These are phyloP conservation scores for Microbotryum lychnidis-dioicae DNA, from an alignment of 1,284 basidiomycete species.

Conservation along the genomic window DNA sequence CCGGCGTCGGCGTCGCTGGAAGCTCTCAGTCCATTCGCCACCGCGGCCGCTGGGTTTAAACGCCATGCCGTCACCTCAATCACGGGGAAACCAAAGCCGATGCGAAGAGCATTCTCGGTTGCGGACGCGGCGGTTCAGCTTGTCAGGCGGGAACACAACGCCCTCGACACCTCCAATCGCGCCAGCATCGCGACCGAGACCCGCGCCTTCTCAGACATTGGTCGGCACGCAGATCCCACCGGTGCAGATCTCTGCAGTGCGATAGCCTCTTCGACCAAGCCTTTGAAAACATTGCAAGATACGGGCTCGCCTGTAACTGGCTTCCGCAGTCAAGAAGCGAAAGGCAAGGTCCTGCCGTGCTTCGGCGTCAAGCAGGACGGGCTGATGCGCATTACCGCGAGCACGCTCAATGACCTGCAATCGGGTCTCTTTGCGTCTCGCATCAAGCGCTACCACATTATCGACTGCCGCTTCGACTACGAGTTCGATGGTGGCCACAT, in stretches of 20 bases:
- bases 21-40: too few species aligned
- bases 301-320: constrained; percentile 48
- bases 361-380: constrained; percentile 89
- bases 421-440: constrained; percentile 59
- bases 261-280: not conserved
- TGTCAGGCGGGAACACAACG: constrained; percentile 10
- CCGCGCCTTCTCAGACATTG: too few species aligned
- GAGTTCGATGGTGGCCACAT: constrained; percentile 93
- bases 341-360: constrained; percentile 89
- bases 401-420: constrained; percentile 67
- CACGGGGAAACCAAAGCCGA: constrained; percentile 19
- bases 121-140: constrained; percentile 17
- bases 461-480: constrained; percentile 97
- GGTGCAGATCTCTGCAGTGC: too few species aligned
- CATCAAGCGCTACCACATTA: constrained; percentile 64
- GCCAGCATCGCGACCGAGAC: constrained; percentile 2
- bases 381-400: constrained; percentile 74
- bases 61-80: constrained; percentile 22
- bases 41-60: too few species aligned
- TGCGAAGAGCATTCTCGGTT: constrained; percentile 25
- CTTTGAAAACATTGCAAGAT: constrained; percentile 13
- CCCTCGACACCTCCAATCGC: constrained; percentile 1
- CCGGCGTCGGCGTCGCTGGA: constrained; percentile 6
- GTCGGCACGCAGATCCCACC: too few species aligned
- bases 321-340: constrained; percentile 84